Evolutionary conservation across 2,329 filamentous ascomycete genomes (phyloP), one percentile per base, ranked within the genome.

Genomic region (Aspergillus sp.): DNA sequence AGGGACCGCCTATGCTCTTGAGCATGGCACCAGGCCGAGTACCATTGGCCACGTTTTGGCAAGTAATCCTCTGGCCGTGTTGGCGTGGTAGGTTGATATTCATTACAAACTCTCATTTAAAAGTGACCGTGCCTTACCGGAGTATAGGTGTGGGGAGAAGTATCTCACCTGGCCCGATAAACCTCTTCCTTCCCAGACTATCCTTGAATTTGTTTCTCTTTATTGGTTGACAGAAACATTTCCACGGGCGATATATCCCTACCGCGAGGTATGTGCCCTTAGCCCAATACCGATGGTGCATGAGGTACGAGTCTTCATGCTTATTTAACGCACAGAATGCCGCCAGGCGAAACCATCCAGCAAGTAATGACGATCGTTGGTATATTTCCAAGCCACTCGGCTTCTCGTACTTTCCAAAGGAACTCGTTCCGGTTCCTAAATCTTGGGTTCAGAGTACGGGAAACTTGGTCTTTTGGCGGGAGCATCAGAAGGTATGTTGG

Each of bases 301-400:
- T 41, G 32, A 19, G 34, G 33, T 49, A 46, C 27, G 10, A 27
- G 27, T 10, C 40, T 28, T 27, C 8, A 19, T 45, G 43, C 27
- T 29, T n/a, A 28, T 32, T 36, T 36, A 19, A 3, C 4, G n/a
- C 4, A 36, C 12, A 39, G 36, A 39, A 27, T 19, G 26, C 9
- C 19, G 12, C 36, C 5, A 19, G 12, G 4, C 12, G 26, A 19
- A 8, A 19, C 9, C 12, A 7, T 4, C 36, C 36, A 3, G 36
- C 36, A 26, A 9, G 3, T 2, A 39, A 39, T 29, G 47, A 30
- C 30, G 29, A 33, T 2, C 57, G 59, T 3, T 60, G 52, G 48
- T 66, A 64, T 44, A 63, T 67, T 42, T 49, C 68, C 5, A 75
- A 74, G 47, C 73, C 73, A 0, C 61, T 73, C 30, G 75, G 72